Base-by-base conservation (phyloP, 768 basidiomycete genomes). In the Leccinum boreale region DNA sequence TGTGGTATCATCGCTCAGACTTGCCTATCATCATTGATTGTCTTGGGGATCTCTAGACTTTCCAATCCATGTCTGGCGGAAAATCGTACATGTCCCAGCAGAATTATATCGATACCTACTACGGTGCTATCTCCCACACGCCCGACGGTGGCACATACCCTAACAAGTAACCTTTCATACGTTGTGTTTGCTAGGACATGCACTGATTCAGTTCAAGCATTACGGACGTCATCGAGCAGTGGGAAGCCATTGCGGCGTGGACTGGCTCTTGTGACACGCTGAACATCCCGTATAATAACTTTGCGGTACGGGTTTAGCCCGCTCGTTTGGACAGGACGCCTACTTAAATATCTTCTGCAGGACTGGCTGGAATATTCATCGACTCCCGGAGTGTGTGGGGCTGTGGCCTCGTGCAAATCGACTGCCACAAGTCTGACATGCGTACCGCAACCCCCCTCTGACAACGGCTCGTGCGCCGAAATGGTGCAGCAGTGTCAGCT, bases 361-460 rank as follows among this genome's bases (percentile, higher is more conserved):
- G 67, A 67, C 29, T 68, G 67, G 67, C 42, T 68, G 21, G 58
- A 63, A 24, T 67, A 66, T 55, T 63, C 64, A 6, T 52, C 64
- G 12, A 26, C 53, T n/a, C 54, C 66, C 7, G 64, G 67, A 2
- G 55, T 63, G 17, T 68, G 66, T 17, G 58, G 62, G 26, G 59
- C 65, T 8, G 50, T 58, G 4, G 6, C 36, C 9, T 64, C 65
- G n/a, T 62, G 65, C 51, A 14, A 59, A 17, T 9, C 58, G 19
- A n/a, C 33, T 28, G 7, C 51, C 39, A 56, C 42, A 42, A 44
- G 60, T 47, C 7, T 50, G 11, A 49, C 59, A 39, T 64, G 66
- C 31, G 61, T 67, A 15, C 64, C 61, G 17, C 67, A 66, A n/a
- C 64, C 66, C 12, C 50, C 52, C 33, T 60, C 64, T 4, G 55